Conservation (phyloP, 2,329 filamentous ascomycete genomes). For the Ophiostoma sp. region DNA sequence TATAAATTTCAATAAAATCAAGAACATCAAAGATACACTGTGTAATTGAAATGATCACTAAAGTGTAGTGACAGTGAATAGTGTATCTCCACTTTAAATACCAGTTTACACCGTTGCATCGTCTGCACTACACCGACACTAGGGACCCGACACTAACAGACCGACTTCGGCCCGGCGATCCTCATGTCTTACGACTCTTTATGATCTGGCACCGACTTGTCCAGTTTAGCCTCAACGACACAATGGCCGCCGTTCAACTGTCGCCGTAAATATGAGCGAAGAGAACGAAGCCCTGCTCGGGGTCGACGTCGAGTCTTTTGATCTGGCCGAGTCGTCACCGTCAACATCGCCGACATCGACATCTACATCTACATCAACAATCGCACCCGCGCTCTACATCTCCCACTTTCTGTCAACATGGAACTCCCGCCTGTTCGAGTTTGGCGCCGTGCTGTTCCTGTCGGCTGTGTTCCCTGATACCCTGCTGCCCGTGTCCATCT, state of each 20-base stretch:
- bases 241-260: background rate
- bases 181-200: background rate
- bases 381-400: slow-evolving; percentile 40
- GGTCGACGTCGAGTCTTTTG: background rate
- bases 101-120: background rate
- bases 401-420: slow-evolving; percentile 60
- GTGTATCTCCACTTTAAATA: background rate
- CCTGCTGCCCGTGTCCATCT: slow-evolving; percentile 62
- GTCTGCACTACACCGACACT: background rate
- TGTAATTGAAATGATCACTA: background rate
- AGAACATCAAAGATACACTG: background rate
- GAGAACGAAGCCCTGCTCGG: background rate
- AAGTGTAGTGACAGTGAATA: background rate
- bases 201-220: background rate
- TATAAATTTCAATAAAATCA: background rate
- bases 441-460: slow-evolving; percentile 55
- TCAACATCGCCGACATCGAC: background rate
- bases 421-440: slow-evolving; percentile 61
- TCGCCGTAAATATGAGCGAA: background rate
- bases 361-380: background rate
- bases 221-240: background rate
- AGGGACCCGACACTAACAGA: background rate
- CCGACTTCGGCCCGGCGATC: background rate
- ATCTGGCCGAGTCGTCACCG: background rate
- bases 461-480: slow-evolving; percentile 53